phyloP scores from a whole-genome alignment of 73 alveolate species.

The Symbiodinium natans region DNA sequence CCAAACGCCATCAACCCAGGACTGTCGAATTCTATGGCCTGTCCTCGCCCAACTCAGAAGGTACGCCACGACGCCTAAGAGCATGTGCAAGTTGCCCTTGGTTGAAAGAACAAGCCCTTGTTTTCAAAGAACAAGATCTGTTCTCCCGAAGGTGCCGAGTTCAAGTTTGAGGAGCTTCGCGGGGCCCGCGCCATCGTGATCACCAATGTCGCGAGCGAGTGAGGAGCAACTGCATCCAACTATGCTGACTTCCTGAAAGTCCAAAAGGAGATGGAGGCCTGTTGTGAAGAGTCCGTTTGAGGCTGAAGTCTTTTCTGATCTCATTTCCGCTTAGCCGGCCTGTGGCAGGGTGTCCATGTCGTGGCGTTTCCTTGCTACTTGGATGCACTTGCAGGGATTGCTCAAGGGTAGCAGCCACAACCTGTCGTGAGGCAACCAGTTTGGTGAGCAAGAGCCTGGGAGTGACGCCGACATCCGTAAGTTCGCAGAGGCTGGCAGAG shows the following conservation, averaged over 20 bases:
- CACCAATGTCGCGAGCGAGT: constrained; percentile 88
- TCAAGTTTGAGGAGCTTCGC: constrained; percentile 36
- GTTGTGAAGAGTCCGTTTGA: no score
- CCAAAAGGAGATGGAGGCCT: constrained; percentile 63
- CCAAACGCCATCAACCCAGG: neutral
- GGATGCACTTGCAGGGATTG: neutral
- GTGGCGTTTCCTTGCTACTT: constrained; percentile 49
- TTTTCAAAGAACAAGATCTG: neutral
- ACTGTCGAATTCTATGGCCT: constrained; percentile 38
- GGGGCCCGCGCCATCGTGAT: constrained; percentile 62
- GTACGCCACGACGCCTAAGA: neutral
- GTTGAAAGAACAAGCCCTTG: neutral
- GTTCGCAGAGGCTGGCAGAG: constrained; percentile 27
- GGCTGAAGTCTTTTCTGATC: no score
- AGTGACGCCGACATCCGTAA: constrained; percentile 41
- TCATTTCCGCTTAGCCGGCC: no score
- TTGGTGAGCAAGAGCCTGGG: constrained; percentile 74
- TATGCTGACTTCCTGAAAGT: constrained; percentile 68
- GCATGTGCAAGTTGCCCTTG: neutral
- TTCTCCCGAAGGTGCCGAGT: constrained; percentile 24
- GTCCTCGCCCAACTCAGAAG: constrained; percentile 44
- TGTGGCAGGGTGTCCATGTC: constrained; percentile 69
- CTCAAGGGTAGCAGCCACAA: neutral
- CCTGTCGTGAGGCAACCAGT: constrained; percentile 50
- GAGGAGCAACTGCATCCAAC: constrained; percentile 79